Percentiles rank a stretch among this genome's conserved stretches.
These are phyloP conservation scores for Barnettozyma californica DNA, from an alignment of 805 yeast genomes.

Conservation along the genomic window DNA sequence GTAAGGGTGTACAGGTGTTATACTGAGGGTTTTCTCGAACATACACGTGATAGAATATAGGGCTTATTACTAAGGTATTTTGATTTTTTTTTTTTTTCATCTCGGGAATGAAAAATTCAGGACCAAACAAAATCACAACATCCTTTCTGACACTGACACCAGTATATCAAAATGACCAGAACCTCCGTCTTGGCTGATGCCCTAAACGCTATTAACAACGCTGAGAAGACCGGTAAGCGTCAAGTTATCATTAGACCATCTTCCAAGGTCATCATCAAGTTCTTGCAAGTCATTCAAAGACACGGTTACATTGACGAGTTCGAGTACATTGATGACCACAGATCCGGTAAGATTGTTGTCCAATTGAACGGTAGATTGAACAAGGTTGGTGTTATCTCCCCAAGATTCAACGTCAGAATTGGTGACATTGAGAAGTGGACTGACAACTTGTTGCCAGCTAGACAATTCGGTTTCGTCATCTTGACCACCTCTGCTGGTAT, in stretches of 20 bases:
- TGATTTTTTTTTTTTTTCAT: neutral
- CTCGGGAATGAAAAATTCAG: conserved; percentile 12
- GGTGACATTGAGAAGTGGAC: conserved; percentile 98
- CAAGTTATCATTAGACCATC: conserved; percentile 98
- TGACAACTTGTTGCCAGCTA: conserved; percentile 95
- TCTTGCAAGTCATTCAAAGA: conserved; percentile 94
- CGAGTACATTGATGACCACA: conserved; percentile 98
- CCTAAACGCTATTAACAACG: conserved; percentile 96
- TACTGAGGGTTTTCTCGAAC: conserved; percentile 3
- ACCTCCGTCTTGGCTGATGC: conserved; percentile 98
- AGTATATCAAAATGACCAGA: conserved; percentile 71
- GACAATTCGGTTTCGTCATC: conserved; percentile 98
- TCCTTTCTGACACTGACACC: neutral
- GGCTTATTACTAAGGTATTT: too few species aligned
- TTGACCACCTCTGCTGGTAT: conserved; percentile 99
- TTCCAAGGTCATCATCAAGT: conserved; percentile 96
- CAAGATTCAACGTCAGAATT: conserved; percentile 96
- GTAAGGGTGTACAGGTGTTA: conserved; percentile 8
- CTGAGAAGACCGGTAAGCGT: conserved; percentile 99
- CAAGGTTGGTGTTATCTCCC: conserved; percentile 98
- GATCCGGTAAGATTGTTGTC: conserved; percentile 95
- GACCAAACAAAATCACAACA: conserved; percentile 3
- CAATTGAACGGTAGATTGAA: conserved; percentile 97
- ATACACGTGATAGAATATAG: conserved; percentile 8
- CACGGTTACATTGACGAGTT: conserved; percentile 99